Percentiles rank a stretch among this genome's conserved stretches.
These are phyloP conservation scores for Chrysanthemum makinoi DNA, from an alignment of 129 eudicot genomes.

Conservation along the genomic window DNA sequence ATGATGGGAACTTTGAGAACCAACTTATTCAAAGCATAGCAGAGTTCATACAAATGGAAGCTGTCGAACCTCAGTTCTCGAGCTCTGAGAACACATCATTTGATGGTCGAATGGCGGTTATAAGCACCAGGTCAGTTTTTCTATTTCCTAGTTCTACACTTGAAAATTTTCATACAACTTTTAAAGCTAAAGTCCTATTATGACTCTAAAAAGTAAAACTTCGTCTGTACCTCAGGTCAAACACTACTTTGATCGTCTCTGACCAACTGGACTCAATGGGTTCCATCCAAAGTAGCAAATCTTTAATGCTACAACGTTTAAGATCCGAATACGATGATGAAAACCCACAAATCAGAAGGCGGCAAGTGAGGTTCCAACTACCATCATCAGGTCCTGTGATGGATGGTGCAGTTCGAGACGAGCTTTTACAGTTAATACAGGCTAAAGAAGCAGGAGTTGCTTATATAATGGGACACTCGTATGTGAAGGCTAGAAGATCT, in stretches of 20 bases:
- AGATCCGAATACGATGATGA: slow-evolving; percentile 83
- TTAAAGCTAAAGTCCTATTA: too few species aligned
- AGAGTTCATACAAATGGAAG: slow-evolving; percentile 94
- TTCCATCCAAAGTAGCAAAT: slow-evolving; percentile 67
- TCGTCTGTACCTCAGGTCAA: slow-evolving; percentile 24
- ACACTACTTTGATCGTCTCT: slow-evolving; percentile 54
- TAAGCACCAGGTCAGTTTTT: slow-evolving; percentile 53
- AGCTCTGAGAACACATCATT: slow-evolving; percentile 60
- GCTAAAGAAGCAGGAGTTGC: slow-evolving; percentile 99
- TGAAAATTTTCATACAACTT: background rate
- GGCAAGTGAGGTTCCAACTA: slow-evolving; percentile 66
- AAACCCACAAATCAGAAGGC: slow-evolving; percentile 64
- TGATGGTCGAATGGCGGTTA: slow-evolving; percentile 95
- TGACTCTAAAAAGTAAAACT: background rate
- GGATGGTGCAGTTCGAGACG: slow-evolving; percentile 63
- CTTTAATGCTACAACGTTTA: slow-evolving; percentile 68
- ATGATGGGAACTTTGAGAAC: slow-evolving; percentile 81
- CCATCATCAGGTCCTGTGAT: slow-evolving; percentile 51
- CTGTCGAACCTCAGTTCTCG: slow-evolving; percentile 70
- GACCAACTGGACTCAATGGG: slow-evolving; percentile 40
- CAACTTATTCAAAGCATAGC: slow-evolving; percentile 79
- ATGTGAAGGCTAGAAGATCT: slow-evolving; percentile 78
- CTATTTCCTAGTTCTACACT: too few species aligned
- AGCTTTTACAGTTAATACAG: slow-evolving; percentile 70
- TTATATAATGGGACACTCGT: slow-evolving; percentile 94